Base-by-base conservation (phyloP, 495 filamentous ascomycete species). In the Aspergillus biplanus region DNA sequence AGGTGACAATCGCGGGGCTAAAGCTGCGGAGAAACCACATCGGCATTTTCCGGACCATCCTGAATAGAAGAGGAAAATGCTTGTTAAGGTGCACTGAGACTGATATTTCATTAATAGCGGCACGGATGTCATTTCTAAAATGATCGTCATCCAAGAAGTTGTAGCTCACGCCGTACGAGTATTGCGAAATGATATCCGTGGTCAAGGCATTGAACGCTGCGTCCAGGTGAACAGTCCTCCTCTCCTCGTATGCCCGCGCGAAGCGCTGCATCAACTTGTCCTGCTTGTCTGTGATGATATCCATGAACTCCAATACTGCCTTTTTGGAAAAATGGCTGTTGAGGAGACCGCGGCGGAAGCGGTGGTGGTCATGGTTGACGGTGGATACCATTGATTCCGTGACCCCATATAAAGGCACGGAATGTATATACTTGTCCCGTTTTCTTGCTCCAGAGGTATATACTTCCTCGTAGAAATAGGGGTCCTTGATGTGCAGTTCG, bases 151-250 rank as follows among this genome's bases (percentile, higher is more conserved):
- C 71, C 1, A 80, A 68, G 21, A 69, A 73, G 7, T 69, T 69
- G 27, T 69, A 69, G 54, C 77, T 75, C 53, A 73, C 65, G 15
- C 76, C 80, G 44, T 77, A 80, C 12, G 67, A 72, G 58, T 80
- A 81, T 44, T 79, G 67, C 0, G 73, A 69, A 50, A 84, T 80
- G 8, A 82, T 73, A 61, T 83, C 75, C 4, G 67, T 69, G 0
- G 82, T 77, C 3, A 80, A 65, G 5, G 73, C 73, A 0, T 71
- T 71, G 52, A 76, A 83, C 15, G 75, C 74, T 12, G 75, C 71
- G 31, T 75, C 58, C 0, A 82, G 39, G 8, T 74, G 63, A 5
- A 81, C 62, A 7, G 69, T 63, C 4, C 61, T 16, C 8, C 56
- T 63, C 13, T 62, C 49, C 12, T 64, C 35, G 18, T 55, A 67